Percentiles rank a stretch among this genome's conserved stretches.
Evolutionary conservation across 2,329 filamentous ascomycete species (phyloP).

Genomic region (Calonectria leucothoes): DNA sequence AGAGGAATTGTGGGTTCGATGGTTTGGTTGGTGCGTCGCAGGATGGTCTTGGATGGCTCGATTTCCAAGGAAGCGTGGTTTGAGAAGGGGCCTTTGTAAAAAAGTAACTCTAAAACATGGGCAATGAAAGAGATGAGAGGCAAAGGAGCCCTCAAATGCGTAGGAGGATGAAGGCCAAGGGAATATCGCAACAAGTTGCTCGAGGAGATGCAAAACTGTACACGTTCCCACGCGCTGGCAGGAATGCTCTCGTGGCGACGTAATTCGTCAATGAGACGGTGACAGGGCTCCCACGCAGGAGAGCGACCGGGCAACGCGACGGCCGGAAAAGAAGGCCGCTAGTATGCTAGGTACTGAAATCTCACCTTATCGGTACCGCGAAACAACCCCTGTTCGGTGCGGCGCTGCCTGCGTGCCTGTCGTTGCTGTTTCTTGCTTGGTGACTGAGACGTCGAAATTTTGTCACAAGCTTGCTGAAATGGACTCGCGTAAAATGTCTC

Average conservation of each 20-base stretch:
- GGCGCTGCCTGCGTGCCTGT: slow-evolving; percentile 24
- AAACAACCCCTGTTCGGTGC: slow-evolving; percentile 31
- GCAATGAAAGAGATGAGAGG: not conserved
- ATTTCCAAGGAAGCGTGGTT: slow-evolving; percentile 1
- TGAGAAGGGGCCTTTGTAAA: not conserved
- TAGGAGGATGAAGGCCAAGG: not conserved
- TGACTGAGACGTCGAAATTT: slow-evolving; percentile 15
- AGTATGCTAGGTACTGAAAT: slow-evolving; percentile 33
- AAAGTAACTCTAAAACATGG: not conserved
- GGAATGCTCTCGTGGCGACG: slow-evolving; percentile 1
- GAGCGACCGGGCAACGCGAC: slow-evolving; percentile 31
- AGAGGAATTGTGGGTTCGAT: slow-evolving; percentile 15
- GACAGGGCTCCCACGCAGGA: not conserved
- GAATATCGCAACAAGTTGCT: not conserved
- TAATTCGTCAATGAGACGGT: slow-evolving; percentile 9
- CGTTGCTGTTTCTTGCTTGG: not conserved
- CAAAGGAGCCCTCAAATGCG: not conserved
- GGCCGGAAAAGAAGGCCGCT: slow-evolving; percentile 25
- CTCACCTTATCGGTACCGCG: slow-evolving; percentile 36
- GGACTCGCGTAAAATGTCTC: slow-evolving; percentile 3
- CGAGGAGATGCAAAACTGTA: not conserved
- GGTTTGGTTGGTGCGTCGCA: slow-evolving; percentile 22
- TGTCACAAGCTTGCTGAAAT: slow-evolving; percentile 6
- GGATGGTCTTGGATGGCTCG: slow-evolving; percentile 20
- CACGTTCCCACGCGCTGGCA: slow-evolving; percentile 1